phyloP scores from a whole-genome alignment of 2,329 filamentous ascomycete genomes.

The Colletotrichum nymphaeae region DNA sequence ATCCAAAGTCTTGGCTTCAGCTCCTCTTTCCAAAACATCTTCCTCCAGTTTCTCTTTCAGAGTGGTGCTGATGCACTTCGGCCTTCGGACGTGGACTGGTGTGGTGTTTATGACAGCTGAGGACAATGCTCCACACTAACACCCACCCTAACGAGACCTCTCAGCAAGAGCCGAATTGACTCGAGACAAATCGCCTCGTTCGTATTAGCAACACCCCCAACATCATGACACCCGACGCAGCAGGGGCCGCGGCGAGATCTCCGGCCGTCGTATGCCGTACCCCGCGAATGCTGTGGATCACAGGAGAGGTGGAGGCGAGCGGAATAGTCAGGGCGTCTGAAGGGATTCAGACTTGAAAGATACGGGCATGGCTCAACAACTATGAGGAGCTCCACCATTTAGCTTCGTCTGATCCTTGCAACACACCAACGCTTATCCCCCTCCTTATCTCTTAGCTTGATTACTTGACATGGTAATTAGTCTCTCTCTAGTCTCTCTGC shows the following conservation, averaged over 20 bases:
- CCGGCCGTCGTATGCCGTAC: constrained; percentile 12
- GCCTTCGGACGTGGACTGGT: constrained; percentile 4
- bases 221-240: not conserved
- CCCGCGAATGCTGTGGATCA: constrained; percentile 18
- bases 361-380: constrained; percentile 17
- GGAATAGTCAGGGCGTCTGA: not conserved
- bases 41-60: not conserved
- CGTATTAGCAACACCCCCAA: constrained; percentile 4
- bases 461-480: not conserved
- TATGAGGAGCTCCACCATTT: constrained; percentile 28
- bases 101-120: not conserved
- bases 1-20: not conserved
- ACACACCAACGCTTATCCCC: constrained; percentile 1
- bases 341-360: constrained; percentile 17
- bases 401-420: constrained; percentile 24
- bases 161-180: not conserved
- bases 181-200: not conserved
- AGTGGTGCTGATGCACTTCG: constrained; percentile 8
- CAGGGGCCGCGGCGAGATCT: constrained; percentile 21
- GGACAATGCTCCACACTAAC: constrained; percentile 13
- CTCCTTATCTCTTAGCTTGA: not conserved
- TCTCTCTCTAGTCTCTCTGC: not conserved
- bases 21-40: not conserved
- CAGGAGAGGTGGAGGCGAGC: constrained; percentile 19
- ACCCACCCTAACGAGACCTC: not conserved